Evolutionary conservation across 2,329 filamentous ascomycete species (phyloP).

Genomic region (Colletotrichum liriopes): DNA sequence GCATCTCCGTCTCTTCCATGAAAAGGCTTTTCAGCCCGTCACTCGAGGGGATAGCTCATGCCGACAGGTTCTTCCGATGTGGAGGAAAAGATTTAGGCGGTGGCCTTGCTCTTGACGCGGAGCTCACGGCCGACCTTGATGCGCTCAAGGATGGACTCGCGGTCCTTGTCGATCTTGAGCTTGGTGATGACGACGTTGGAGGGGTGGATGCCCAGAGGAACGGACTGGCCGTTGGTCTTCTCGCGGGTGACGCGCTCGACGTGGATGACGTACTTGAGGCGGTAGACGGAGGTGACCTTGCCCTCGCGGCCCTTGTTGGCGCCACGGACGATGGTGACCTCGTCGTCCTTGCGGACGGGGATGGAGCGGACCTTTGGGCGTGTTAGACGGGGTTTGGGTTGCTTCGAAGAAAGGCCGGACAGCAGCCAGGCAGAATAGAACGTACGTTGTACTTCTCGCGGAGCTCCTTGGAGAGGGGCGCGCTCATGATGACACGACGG

Average conservation of each 20-base stretch:
- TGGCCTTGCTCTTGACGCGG: constrained; percentile 79
- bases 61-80: not conserved
- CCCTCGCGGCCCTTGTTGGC: constrained; percentile 98
- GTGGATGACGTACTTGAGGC: constrained; percentile 98
- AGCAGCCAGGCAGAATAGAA: constrained; percentile 36
- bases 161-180: constrained; percentile 98
- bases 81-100: constrained; percentile 61
- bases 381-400: not conserved
- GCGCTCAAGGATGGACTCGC: constrained; percentile 89
- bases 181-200: constrained; percentile 99
- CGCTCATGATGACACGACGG: constrained; percentile 97
- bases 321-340: constrained; percentile 93
- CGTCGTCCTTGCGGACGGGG: constrained; percentile 97
- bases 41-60: not conserved
- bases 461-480: constrained; percentile 95
- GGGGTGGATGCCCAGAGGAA: constrained; percentile 94
- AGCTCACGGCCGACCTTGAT: constrained; percentile 86
- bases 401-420: not conserved
- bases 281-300: constrained; percentile 98
- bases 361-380: constrained; percentile 88
- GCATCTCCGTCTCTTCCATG: not conserved
- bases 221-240: constrained; percentile 97
- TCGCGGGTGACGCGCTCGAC: constrained; percentile 96
- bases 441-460: constrained; percentile 99
- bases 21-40: constrained; percentile 13